Base-by-base conservation (phyloP, 805 yeast genomes). In the Jamesozyma hellenica region DNA sequence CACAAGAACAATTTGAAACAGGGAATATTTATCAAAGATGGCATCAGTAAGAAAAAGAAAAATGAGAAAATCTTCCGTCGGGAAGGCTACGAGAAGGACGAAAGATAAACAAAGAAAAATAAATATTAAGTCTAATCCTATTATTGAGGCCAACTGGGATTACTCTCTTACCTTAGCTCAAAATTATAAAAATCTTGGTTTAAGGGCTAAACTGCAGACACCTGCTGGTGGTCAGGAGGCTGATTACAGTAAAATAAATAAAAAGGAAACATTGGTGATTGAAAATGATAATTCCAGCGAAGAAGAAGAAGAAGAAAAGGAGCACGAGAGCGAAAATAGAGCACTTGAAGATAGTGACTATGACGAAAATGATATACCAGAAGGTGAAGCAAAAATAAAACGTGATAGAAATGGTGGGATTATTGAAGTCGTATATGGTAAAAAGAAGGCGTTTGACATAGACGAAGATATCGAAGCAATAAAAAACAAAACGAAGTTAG, bases 61-160 rank as follows among this genome's bases (percentile, higher is more conserved):
- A 75, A 79, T 79, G 76, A 76, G 77, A 40, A 75, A 81, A 48
- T 77, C 90, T 29, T 72, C 85, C 42, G 72, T 77, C 45, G 67
- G 69, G 49, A 85, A 82, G 63, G 75, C 72, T 50, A 76, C 92
- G 25, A 73, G 92, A 59, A 71, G 78, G 48, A 59, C 58, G 36
- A 85, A 85, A 57, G 88, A 82, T 53, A 77, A 73, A 52, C 79
- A 77, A 50, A 73, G 82, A 56, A 71, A 79, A 49, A 66, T 79
- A 43, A 77, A 77, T 44, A 75, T 83, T 26, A 70, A 70, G 35
- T 70, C 83, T 0, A 85, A 86, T 55, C 83, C 94, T 2, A 74
- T 92, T 46, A 82, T 92, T 46, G 94, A 86, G 4, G 83, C 77
- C 27, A 74, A 87, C 60, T 92, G 98, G 98, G 95, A 92, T 62